Evolutionary conservation across 352 stramenopile species (phyloP).

Genomic region (Pythium volutum): DNA sequence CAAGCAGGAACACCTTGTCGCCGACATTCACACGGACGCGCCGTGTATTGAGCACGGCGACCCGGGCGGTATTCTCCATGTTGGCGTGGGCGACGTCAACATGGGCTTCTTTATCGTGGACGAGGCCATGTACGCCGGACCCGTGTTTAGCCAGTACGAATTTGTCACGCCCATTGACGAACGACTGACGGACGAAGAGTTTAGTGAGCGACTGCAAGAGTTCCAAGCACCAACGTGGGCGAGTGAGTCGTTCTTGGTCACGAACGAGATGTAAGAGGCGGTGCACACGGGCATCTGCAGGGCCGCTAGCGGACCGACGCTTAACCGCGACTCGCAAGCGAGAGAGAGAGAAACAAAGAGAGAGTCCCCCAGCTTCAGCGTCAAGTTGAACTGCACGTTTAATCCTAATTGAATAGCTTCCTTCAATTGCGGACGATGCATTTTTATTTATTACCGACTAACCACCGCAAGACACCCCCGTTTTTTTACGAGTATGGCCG

Average conservation of each 20-base stretch:
- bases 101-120: conserved; percentile 30
- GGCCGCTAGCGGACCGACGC: too few species aligned
- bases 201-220: conserved; percentile 10
- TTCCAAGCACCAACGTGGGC: conserved; percentile 20
- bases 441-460: too few species aligned
- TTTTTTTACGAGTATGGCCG: too few species aligned
- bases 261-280: too few species aligned
- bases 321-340: too few species aligned
- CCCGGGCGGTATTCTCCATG: conserved; percentile 29
- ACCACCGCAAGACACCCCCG: too few species aligned
- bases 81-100: conserved; percentile 29
- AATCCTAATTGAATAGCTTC: too few species aligned
- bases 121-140: conserved; percentile 31
- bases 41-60: conserved; percentile 30
- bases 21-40: conserved; percentile 32
- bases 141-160: conserved; percentile 39
- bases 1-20: conserved; percentile 29
- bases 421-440: too few species aligned
- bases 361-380: too few species aligned
- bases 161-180: conserved; percentile 31
- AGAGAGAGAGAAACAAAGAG: too few species aligned
- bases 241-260: conserved; percentile 16
- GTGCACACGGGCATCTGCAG: too few species aligned
- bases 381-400: too few species aligned
- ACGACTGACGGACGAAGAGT: conserved; percentile 28